Evolutionary conservation across 2,329 filamentous ascomycete genomes (phyloP), one percentile per base, ranked within the genome.

Genomic region (Beauveria varroae): DNA sequence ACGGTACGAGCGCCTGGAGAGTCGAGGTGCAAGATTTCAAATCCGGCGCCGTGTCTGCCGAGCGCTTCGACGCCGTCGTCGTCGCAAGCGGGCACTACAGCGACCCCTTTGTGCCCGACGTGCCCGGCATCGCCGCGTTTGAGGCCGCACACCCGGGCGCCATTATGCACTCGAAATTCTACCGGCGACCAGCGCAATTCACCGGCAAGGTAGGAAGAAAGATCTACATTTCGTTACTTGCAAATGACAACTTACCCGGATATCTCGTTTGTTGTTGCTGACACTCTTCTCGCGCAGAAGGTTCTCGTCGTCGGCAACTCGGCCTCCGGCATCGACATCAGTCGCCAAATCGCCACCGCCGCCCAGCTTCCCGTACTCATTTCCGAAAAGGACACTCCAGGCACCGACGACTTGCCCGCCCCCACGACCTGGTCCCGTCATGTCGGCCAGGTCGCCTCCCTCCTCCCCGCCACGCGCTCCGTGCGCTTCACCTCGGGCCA

Each of bases 251-350:
- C 34, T 16, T 37, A 2, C 34, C 30, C 12, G 14, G 14, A 37
- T 37, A 12, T 30, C 1, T n/a, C 10, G n/a, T 37, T 18, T 53
- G n/a, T 26, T 5, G 7, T 40, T 20, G 14, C 20, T 57, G 24
- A 47, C 54, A 40, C 30, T 43, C n/a, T 22, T 30, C 16, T 20
- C 9, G 10, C n/a, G 26, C 66, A 88, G 74, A 86, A 89, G 55
- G 75, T 92, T 9, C 69, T 75, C 5, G 79, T 92, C 0, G 81
- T 92, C 0, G 89, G 89, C 5, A 89, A 86, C 68, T 86, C 85
- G 0, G 87, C 88, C 0, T 91, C 87, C 0, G 89, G 87, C 2
- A 75, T 89, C 41, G 89, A 93, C 66, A 86, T 92, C 56, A 84
- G 84, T 30, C 75, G 75, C 0, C 89, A 91, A 65, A 84, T 91